Base-by-base conservation (phyloP, 768 basidiomycete genomes). In the Russula lepida region DNA sequence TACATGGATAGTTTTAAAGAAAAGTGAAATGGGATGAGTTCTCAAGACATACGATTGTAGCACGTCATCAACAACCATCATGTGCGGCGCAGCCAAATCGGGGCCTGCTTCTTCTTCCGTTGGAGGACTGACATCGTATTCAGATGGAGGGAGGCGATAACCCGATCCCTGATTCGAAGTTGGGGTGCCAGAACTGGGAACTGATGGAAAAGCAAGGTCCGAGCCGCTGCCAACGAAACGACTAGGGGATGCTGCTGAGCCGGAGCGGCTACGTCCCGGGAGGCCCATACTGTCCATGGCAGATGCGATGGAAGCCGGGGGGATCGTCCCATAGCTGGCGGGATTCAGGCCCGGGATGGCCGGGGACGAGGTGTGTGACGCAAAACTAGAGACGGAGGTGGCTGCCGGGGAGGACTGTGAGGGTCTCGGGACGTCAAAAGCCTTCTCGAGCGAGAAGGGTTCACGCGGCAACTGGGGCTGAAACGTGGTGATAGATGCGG, bases 1-100 rank as follows among this genome's bases (percentile, higher is more conserved):
- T 86, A 67, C 44, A 64, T 57, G 63, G 60, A 55, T 68, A 62
- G 30, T 41, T 54, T 56, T 28, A 64, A 59, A 55, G 54, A 49
- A 58, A 27, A 33, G 15, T n/a, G 51, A 62, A 57, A n/a, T 44
- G 59, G 60, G 19, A 67, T 69, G 46, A 64, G 66, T 64, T 64
- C 12, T 69, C 53, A 49, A 25, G 37, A 66, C 81, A 70, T 66
- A 86, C 86, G 80, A 78, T 69, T 77, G 79, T 43, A 81, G 71
- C 74, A 81, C 75, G 67, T 75, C 76, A 13, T 78, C 77, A 37
- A 81, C 75, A 27, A 74, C 76, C 71, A 76, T 72, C 67, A 86
- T 73, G 68, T 82, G 79, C 1, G 79, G 72, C 55, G 74, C 81
- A 27, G 74, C 74, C 27, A 71, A 56, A 49, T 79, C 76, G 8